Evolutionary conservation across 2,329 filamentous ascomycete genomes (phyloP).

Genomic region (Aspergillus calidoustus): DNA sequence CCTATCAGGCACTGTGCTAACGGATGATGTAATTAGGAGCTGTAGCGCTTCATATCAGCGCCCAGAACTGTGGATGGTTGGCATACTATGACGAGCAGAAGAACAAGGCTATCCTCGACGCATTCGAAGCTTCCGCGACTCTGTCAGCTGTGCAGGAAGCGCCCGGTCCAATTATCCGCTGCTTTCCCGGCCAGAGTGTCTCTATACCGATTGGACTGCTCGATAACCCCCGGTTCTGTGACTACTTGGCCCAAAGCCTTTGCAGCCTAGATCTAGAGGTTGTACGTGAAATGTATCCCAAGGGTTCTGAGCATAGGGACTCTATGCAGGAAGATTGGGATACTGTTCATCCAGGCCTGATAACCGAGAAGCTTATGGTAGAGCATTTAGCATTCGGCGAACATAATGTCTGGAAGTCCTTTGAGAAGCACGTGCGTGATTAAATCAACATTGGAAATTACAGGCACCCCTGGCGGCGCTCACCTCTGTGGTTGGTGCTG

Average conservation of each 20-base stretch:
- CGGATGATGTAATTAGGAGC: constrained; percentile 23
- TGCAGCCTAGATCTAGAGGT: constrained; percentile 34
- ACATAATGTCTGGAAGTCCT: constrained; percentile 24
- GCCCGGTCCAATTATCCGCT: constrained; percentile 44
- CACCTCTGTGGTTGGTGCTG: constrained; percentile 59
- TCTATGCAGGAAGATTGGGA: constrained; percentile 5
- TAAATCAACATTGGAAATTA: constrained; percentile 52
- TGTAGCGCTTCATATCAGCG: constrained; percentile 45
- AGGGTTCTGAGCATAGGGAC: not conserved
- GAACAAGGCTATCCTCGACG: constrained; percentile 39
- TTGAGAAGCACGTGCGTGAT: constrained; percentile 58
- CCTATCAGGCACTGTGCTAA: not conserved
- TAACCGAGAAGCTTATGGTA: constrained; percentile 56
- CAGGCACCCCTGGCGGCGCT: constrained; percentile 54
- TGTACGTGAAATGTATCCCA: constrained; percentile 7
- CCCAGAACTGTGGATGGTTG: constrained; percentile 52
- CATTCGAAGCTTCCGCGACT: constrained; percentile 51
- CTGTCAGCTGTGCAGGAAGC: constrained; percentile 42
- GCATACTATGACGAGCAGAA: constrained; percentile 32
- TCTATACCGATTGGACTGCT: constrained; percentile 32
- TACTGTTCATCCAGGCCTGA: constrained; percentile 48
- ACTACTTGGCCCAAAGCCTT: constrained; percentile 35
- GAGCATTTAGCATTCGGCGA: constrained; percentile 49
- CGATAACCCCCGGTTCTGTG: constrained; percentile 27
- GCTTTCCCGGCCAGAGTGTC: constrained; percentile 50